Conservation (phyloP, 495 filamentous ascomycete genomes). For the Articulospora tetracladia region DNA sequence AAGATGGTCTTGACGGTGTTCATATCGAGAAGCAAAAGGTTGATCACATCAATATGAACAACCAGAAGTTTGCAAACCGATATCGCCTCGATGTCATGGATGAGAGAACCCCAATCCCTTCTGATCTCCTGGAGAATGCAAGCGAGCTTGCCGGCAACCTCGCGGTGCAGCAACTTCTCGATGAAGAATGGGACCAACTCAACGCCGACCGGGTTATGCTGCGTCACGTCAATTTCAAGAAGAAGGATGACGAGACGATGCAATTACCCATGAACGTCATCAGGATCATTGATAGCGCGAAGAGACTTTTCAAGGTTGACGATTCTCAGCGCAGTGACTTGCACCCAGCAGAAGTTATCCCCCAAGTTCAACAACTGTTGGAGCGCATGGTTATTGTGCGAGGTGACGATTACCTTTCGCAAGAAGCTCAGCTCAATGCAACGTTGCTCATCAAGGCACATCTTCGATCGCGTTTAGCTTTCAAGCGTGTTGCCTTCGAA, state of each 20-base stretch:
- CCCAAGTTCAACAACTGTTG: constrained; percentile 70
- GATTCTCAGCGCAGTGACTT: constrained; percentile 81
- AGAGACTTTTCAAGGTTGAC: constrained; percentile 85
- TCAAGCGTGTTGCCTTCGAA: constrained; percentile 81
- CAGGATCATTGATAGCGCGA: constrained; percentile 85
- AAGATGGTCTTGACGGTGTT: constrained; percentile 90
- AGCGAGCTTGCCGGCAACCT: constrained; percentile 84
- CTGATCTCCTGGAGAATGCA: constrained; percentile 79
- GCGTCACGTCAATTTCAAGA: constrained; percentile 48
- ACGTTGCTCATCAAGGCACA: constrained; percentile 89
- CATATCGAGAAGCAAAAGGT: constrained; percentile 89
- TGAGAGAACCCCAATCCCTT: constrained; percentile 50
- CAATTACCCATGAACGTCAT: constrained; percentile 89
- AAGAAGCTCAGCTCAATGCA: constrained; percentile 83
- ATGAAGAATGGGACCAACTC: constrained; percentile 84
- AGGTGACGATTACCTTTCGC: constrained; percentile 74
- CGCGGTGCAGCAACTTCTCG: constrained; percentile 76
- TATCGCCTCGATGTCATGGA: constrained; percentile 97
- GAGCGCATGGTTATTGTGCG: constrained; percentile 78
- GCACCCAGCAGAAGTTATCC: constrained; percentile 84
- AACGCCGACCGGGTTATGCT: constrained; percentile 69
- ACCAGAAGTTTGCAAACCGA: constrained; percentile 66
- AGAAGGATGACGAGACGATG: constrained; percentile 71
- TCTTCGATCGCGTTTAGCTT: constrained; percentile 83
- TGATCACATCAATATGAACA: constrained; percentile 75